Evolutionary conservation across 2,329 filamentous ascomycete genomes (phyloP).

Genomic region (Tricladium varicosporioides): DNA sequence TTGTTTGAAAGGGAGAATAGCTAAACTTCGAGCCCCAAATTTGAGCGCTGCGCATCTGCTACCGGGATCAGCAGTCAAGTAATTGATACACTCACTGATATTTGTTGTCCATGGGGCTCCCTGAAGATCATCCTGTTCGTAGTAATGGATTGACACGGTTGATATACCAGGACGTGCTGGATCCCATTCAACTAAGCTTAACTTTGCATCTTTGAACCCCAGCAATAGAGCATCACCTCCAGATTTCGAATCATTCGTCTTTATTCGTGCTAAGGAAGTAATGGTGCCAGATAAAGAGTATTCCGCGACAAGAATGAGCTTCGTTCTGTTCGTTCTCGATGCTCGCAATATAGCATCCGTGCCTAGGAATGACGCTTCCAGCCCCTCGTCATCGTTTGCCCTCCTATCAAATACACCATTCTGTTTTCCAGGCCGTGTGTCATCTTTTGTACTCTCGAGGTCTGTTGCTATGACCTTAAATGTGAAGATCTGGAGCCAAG

Average conservation of each 20-base stretch:
- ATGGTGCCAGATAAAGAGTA: conserved; percentile 81
- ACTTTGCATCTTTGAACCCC: conserved; percentile 85
- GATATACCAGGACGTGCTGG: conserved; percentile 73
- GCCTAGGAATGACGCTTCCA: conserved; percentile 65
- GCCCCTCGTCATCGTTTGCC: conserved; percentile 56
- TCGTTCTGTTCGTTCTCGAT: conserved; percentile 66
- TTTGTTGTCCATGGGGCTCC: conserved; percentile 79
- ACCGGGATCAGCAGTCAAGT: conserved; percentile 82
- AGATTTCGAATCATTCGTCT: conserved; percentile 67
- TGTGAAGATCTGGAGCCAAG: conserved; percentile 86
- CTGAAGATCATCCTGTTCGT: conserved; percentile 88
- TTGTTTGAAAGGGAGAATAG: conserved; percentile 90
- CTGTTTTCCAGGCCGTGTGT: conserved; percentile 37
- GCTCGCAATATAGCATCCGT: conserved; percentile 60
- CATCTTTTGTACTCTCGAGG: conserved; percentile 36
- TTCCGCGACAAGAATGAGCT: conserved; percentile 82
- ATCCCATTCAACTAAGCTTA: conserved; percentile 94
- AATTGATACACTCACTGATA: conserved; percentile 73
- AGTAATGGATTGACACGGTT: conserved; percentile 95
- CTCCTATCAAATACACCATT: conserved; percentile 49
- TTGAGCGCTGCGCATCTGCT: conserved; percentile 93
- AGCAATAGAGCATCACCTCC: conserved; percentile 82
- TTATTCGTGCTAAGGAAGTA: conserved; percentile 77
- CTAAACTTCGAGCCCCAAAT: conserved; percentile 84
- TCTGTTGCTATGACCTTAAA: conserved; percentile 67